These are phyloP conservation scores for Panellus pusillus DNA, from an alignment of 768 basidiomycete genomes.

Conservation along the genomic window DNA sequence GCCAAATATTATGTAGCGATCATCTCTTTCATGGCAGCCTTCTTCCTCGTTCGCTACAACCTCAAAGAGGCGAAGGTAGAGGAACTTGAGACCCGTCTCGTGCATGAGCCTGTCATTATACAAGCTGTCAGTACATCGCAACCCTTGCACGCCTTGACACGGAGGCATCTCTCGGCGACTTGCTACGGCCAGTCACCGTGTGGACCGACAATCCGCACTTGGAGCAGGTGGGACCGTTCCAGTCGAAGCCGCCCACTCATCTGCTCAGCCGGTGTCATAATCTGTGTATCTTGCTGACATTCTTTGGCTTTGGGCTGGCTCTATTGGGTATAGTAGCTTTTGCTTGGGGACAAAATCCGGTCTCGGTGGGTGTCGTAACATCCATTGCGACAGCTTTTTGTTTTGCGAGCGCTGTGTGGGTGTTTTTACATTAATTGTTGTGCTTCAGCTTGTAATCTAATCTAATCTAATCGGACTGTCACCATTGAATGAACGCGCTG, in stretches of 20 bases:
- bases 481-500: no score
- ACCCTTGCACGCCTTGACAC: constrained; percentile 16
- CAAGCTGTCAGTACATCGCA: not conserved
- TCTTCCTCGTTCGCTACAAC: constrained; percentile 56
- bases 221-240: constrained; percentile 51
- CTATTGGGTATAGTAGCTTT: constrained; percentile 51
- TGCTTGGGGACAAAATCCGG: constrained; percentile 49
- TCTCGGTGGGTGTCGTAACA: constrained; percentile 38
- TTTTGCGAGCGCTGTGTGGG: constrained; percentile 7
- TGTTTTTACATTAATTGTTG: constrained; percentile 4
- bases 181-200: constrained; percentile 24
- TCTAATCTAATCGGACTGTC: no score
- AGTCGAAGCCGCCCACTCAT: constrained; percentile 39
- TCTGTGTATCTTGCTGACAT: constrained; percentile 47
- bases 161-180: not conserved
- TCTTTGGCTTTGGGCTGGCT: constrained; percentile 50
- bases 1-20: constrained; percentile 23
- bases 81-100: constrained; percentile 37
- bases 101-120: constrained; percentile 10
- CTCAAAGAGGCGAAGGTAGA: constrained; percentile 52
- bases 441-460: no score
- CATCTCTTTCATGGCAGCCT: constrained; percentile 53
- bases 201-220: constrained; percentile 50
- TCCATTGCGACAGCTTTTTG: constrained; percentile 5
- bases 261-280: constrained; percentile 50